Evolutionary conservation across 805 yeast species (phyloP).

Genomic region (Allodekkera sacchari): DNA sequence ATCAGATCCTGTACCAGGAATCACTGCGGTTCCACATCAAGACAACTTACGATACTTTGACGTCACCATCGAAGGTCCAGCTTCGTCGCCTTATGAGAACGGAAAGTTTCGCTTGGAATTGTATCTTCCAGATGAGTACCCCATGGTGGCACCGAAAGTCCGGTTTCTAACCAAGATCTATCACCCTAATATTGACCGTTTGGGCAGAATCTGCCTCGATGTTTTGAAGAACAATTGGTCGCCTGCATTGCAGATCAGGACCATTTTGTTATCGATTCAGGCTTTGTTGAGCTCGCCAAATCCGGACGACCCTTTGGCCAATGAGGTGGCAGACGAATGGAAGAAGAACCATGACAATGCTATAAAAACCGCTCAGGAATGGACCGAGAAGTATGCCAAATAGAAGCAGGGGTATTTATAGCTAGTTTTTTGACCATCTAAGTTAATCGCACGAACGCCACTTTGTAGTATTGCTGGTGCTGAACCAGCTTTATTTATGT

Average conservation of each 20-base stretch:
- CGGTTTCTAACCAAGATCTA: conserved; percentile 89
- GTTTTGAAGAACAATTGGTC: conserved; percentile 95
- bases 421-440: too few relatives aligned
- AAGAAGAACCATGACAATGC: conserved; percentile 77
- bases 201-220: conserved; percentile 93
- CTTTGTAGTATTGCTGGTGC: too few relatives aligned
- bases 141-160: conserved; percentile 96
- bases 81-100: conserved; percentile 79
- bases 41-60: conserved; percentile 90
- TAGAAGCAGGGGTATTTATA: too few relatives aligned
- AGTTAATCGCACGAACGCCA: too few relatives aligned
- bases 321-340: conserved; percentile 97
- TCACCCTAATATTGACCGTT: conserved; percentile 92
- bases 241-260: conserved; percentile 93
- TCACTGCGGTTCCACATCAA: conserved; percentile 86
- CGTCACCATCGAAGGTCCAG: conserved; percentile 88
- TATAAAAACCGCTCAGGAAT: conserved; percentile 66
- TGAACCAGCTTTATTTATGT: too few relatives aligned
- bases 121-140: conserved; percentile 92
- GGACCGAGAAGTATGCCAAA: conserved; percentile 59
- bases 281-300: conserved; percentile 93
- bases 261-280: conserved; percentile 83
- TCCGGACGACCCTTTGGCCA: conserved; percentile 97
- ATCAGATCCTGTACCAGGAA: conserved; percentile 95
- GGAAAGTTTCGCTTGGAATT: conserved; percentile 79